Base-by-base conservation (phyloP, 805 yeast species). In the Jamesozyma lodderae region DNA sequence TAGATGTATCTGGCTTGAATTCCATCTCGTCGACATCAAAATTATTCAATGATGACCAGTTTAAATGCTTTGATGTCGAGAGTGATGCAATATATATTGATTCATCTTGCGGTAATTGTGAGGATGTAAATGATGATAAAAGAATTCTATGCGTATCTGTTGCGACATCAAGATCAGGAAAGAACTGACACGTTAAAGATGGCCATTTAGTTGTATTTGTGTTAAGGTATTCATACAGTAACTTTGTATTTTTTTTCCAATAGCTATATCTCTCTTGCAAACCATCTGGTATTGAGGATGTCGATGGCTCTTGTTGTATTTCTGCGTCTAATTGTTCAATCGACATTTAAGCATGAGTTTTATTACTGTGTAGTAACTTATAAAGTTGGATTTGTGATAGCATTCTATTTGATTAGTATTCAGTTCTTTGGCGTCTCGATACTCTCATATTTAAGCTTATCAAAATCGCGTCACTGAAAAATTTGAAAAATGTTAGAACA, bases 161-260 rank as follows among this genome's bases (percentile, higher is more conserved):
- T 1, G 49, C 38, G 4, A 48, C 47, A 33, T 62, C 59, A 13
- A 55, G 42, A 35, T 68, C 72, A 1, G 82, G 81, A 25, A 81
- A 63, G 77, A 86, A 82, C 46, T 79, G 75, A 14, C 81, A 70
- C 0, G 87, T 67, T 42, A 83, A 60, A 13, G 85, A 75, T 1
- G 94, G 94, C 73, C 78, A 78, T 37, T 75, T 71, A 19, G 78
- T 63, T 7, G 81, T 76, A 34, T 72, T 72, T 3, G 92, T 80
- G 44, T 81, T 78, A 33, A 85, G 66, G 44, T 80, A 72, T 48
- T 79, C 83, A 59, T 86, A 86, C 40, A 84, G 65, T 45, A 80
- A 65, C 8, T 86, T 86, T 3, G 85, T 78, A 26, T 90, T 81
- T 50, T 81, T 79, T 57, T 85, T 86, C 95, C 95, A 86, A 7